Evolutionary conservation across 1,284 basidiomycete genomes (phyloP), one percentile per base, ranked within the genome.

Genomic region (Cryptococcus sp.): DNA sequence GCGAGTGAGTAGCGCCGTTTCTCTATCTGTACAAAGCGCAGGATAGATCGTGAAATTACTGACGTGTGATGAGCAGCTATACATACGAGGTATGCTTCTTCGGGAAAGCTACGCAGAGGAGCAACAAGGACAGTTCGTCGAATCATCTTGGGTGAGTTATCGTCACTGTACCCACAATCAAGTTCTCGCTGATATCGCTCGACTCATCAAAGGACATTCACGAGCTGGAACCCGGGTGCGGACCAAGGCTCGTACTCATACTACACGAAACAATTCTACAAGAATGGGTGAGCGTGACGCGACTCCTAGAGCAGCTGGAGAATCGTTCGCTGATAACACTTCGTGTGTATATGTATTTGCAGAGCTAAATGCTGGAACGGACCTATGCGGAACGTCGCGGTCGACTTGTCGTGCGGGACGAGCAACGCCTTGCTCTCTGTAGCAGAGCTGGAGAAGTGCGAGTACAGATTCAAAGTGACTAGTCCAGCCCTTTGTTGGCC

Each of bases 51-150:
- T n/a, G 5, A 43, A 17, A 20, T 20, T 13, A n/a, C 39, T 41
- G 39, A 40, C 62, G 51, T 59, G 61, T 20, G 5, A 38, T 10
- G 30, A 35, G 30, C 50, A 93, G 91, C 63, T 99, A 98, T 78
- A 92, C 88, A 1, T 99, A 99, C 77, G 91, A 95, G 75, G 83
- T 97, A n/a, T 99, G 95, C 81, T 85, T 97, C 70, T 97, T 98
- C 65, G 85, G 88, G 15, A 85, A 88, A 65, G 90, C 89, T 1
- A 89, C 83, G 54, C 95, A 99, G 79, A 96, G 90, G 77, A 88
- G 90, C 19, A 90, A 89, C 73, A 86, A 88, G 61, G 91, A 92
- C 54, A 88, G 89, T 20, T 82, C 83, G 5, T 85, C 83, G 0
- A 90, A 91, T 79, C 88, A 85, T 65, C 86, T 98, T 25, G 95